Percentiles rank a stretch among this genome's conserved stretches.
phyloP scores from a whole-genome alignment of 805 yeast genomes.

The Pichia cabralensis region DNA sequence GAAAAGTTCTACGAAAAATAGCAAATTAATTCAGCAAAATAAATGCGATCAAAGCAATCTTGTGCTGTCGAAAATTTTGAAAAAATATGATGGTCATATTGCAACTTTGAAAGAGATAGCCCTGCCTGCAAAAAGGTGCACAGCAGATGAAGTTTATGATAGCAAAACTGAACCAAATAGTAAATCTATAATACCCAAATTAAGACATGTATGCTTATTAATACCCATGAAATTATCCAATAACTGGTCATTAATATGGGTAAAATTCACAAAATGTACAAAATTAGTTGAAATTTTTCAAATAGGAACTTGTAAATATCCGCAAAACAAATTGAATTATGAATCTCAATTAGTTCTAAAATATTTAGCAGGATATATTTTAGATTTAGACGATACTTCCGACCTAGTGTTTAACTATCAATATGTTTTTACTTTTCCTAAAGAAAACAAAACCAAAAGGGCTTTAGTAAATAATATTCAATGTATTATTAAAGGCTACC shows the following conservation, averaged over 20 bases:
- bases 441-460: constrained; percentile 18
- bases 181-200: neutral
- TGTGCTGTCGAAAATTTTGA: too few species aligned
- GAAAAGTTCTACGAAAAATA: too few species aligned
- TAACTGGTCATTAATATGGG: constrained; percentile 22
- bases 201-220: constrained; percentile 14
- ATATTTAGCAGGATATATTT: constrained; percentile 10
- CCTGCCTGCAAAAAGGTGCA: neutral
- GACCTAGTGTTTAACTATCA: constrained; percentile 10
- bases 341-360: constrained; percentile 12
- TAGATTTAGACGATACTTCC: constrained; percentile 10
- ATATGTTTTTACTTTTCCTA: constrained; percentile 10
- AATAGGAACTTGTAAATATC: constrained; percentile 14
- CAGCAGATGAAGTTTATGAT: neutral
- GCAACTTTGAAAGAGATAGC: constrained; percentile 4
- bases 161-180: neutral
- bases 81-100: neutral
- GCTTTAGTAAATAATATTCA: constrained; percentile 11
- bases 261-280: constrained; percentile 12
- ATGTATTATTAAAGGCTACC: constrained; percentile 15
- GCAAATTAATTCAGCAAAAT: too few species aligned
- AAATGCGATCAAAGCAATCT: too few species aligned
- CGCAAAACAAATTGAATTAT: constrained; percentile 7
- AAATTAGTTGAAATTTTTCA: constrained; percentile 16
- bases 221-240: constrained; percentile 14